Conservation (phyloP, 805 yeast species). For the Myxozyma neglecta region DNA sequence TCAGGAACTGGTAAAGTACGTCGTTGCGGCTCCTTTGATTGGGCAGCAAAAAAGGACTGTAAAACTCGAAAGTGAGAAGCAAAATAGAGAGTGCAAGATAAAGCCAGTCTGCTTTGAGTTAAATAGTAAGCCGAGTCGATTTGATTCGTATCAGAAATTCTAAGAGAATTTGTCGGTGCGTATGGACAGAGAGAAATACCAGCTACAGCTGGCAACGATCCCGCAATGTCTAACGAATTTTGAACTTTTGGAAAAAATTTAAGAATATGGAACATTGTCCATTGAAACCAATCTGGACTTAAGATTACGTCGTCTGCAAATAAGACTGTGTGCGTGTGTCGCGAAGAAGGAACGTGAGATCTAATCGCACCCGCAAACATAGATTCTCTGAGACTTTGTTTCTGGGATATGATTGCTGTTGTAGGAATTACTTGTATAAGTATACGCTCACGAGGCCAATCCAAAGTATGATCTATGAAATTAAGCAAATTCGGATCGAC, state of each 20-base stretch:
- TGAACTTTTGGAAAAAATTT: slow-evolving; percentile 8
- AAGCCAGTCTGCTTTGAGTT: slow-evolving; percentile 14
- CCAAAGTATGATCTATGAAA: slow-evolving; percentile 17
- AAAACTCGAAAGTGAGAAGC: slow-evolving; percentile 25
- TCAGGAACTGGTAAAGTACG: slow-evolving; percentile 19
- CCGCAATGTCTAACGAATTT: slow-evolving; percentile 10
- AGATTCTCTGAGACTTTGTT: slow-evolving; percentile 5
- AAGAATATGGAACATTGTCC: slow-evolving; percentile 9
- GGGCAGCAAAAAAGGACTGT: slow-evolving; percentile 15
- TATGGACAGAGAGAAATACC: slow-evolving; percentile 21
- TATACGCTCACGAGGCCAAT: slow-evolving; percentile 26
- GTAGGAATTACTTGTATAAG: slow-evolving; percentile 18
- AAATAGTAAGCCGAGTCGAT: slow-evolving; percentile 8
- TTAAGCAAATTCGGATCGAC: slow-evolving; percentile 21
- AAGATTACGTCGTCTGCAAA: slow-evolving; percentile 24
- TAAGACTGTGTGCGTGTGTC: slow-evolving; percentile 18
- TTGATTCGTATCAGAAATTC: not conserved
- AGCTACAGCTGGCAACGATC: slow-evolving; percentile 4
- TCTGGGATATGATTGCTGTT: not conserved
- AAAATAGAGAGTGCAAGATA: slow-evolving; percentile 21
- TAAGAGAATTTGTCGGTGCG: not conserved
- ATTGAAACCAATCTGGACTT: slow-evolving; percentile 25
- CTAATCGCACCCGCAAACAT: slow-evolving; percentile 17
- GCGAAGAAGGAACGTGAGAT: slow-evolving; percentile 21
- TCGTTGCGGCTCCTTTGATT: not conserved